Base-by-base conservation (phyloP, 2,329 filamentous ascomycete genomes). In the Aspergillus clavatus region DNA sequence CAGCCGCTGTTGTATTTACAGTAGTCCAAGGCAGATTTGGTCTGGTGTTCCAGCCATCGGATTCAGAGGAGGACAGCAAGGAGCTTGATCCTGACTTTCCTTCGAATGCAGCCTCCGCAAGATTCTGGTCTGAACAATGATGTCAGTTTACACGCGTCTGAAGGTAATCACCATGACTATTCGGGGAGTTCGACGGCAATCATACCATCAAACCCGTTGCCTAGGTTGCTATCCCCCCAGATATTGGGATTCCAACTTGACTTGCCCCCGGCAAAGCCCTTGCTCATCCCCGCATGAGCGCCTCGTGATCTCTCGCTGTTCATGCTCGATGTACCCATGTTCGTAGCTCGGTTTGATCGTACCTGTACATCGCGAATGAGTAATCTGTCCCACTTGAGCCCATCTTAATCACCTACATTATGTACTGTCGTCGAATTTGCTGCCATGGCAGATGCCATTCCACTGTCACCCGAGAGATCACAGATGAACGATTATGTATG, bases 41-140 rank as follows among this genome's bases (percentile, higher is more conserved):
- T 37, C 72, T 72, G 41, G 66, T 68, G 48, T 58, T 65, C 81
- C 83, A 87, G 38, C 75, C 72, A 54, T 87, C 83, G 14, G 80
- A 79, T 58, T 88, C 83, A 7, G 85, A 86, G 33, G 82, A 80
- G 36, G 80, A 76, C 48, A 86, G 75, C 29, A 89, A 72, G 47
- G 84, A 85, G 49, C 82, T 77, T 5, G 85, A 87, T 39, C 85
- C 86, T 3, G 81, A 82, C 58, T 83, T 80, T 43, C 72, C 75
- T 54, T 79, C 77, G 29, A 74, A 66, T 7, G 52, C 58, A 27
- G 52, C 55, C 2, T 69, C 57, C 11, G 48, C 26, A 8, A 54
- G 53, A 45, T 57, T 54, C 51, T 62, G 58, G 42, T 66, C 63
- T 66, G 33, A 7, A 37, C 4, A 18, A 12, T 27, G 22, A 11